Evolutionary conservation across 805 yeast genomes (phyloP).

Genomic region (Lachancea fermentati): DNA sequence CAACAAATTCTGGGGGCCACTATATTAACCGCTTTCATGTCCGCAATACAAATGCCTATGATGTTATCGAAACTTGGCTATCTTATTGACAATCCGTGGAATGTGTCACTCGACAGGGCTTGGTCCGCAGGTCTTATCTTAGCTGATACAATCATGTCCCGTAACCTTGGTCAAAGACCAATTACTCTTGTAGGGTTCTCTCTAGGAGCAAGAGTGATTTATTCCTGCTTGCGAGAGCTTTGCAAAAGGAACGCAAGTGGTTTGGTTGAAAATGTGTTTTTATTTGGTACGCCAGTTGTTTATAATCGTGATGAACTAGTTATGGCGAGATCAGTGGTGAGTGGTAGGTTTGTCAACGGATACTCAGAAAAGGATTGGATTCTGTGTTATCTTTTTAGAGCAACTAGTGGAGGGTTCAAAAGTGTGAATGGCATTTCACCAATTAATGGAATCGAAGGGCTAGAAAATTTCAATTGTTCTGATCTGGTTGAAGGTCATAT

Average conservation of each 20-base stretch:
- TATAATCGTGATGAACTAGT: conserved; percentile 72
- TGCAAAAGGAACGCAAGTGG: conserved; percentile 85
- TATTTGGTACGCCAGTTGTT: conserved; percentile 87
- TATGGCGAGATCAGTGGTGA: conserved; percentile 75
- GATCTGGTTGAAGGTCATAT: conserved; percentile 88
- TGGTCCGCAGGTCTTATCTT: conserved; percentile 91
- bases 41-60: conserved; percentile 91
- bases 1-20: conserved; percentile 96
- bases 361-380: conserved; percentile 94
- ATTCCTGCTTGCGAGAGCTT: conserved; percentile 81
- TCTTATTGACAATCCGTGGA: conserved; percentile 95
- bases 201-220: conserved; percentile 85
- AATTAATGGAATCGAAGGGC: conserved; percentile 52
- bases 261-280: conserved; percentile 75
- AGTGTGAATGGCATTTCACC: conserved; percentile 89
- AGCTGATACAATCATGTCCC: conserved; percentile 83
- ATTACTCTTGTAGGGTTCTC: conserved; percentile 90
- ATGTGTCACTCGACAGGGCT: conserved; percentile 91
- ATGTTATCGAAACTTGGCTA: conserved; percentile 83
- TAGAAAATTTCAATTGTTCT: conserved; percentile 86
- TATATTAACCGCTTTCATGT: conserved; percentile 79
- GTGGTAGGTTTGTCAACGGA: conserved; percentile 87
- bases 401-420: conserved; percentile 89
- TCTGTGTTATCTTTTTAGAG: conserved; percentile 88
- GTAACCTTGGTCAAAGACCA: conserved; percentile 89